Percentiles rank a stretch among this genome's conserved stretches.
phyloP scores from a whole-genome alignment of 164 flowering plant genomes.

The Vitis labrusca region DNA sequence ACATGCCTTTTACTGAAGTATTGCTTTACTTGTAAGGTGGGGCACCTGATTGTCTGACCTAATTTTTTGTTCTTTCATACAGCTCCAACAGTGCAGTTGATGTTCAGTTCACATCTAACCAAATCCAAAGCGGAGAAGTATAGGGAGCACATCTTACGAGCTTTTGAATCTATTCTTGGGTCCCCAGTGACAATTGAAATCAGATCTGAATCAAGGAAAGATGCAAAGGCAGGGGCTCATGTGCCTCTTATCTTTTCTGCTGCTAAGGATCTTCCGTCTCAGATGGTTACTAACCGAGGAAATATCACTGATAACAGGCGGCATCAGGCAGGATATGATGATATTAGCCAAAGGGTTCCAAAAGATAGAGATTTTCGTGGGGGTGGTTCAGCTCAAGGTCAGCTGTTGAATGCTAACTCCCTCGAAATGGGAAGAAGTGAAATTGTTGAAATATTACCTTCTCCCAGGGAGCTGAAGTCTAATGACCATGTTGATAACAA shows the following conservation, averaged over 20 bases:
- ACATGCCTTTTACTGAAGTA: background rate
- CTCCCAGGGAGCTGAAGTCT: slow-evolving; percentile 37
- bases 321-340: slow-evolving; percentile 22
- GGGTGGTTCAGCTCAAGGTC: slow-evolving; percentile 23
- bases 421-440: slow-evolving; percentile 46
- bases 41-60: background rate
- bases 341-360: slow-evolving; percentile 14
- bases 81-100: slow-evolving; percentile 86
- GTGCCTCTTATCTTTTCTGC: slow-evolving; percentile 35
- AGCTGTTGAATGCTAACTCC: slow-evolving; percentile 20
- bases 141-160: slow-evolving; percentile 69
- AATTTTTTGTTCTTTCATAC: slow-evolving; percentile 25
- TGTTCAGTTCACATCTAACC: slow-evolving; percentile 62
- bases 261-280: slow-evolving; percentile 35
- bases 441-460: slow-evolving; percentile 68
- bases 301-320: slow-evolving; percentile 14
- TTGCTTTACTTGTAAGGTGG: background rate
- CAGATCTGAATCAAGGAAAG: slow-evolving; percentile 53
- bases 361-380: slow-evolving; percentile 27
- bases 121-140: slow-evolving; percentile 80
- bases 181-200: slow-evolving; percentile 79
- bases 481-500: slow-evolving; percentile 19
- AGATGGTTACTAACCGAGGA: slow-evolving; percentile 20
- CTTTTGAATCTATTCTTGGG: slow-evolving; percentile 86
- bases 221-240: slow-evolving; percentile 25